Base-by-base conservation (phyloP, 1,284 basidiomycete genomes). In the Laetiporus sulphureus region DNA sequence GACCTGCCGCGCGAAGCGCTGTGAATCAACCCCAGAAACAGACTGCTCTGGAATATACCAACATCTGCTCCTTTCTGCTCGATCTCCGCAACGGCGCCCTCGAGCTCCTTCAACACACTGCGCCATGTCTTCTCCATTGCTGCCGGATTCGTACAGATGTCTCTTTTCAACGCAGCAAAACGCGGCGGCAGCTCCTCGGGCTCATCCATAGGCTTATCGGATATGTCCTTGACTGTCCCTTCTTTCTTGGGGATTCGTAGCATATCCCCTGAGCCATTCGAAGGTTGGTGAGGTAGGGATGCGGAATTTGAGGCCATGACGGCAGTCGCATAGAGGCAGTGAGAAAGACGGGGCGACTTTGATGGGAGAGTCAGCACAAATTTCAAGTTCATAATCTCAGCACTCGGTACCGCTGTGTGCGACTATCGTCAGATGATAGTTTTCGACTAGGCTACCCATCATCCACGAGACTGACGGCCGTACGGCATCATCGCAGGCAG, bases 151-250 rank as follows among this genome's bases (percentile, higher is more conserved):
- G 60, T 65, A 60, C 74, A 70, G 1, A 82, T 55, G 30, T 62
- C 60, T 49, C 71, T 71, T 65, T 88, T 88, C 27, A 87, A 59
- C 10, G 72, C 67, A 0, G 69, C 56, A 47, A 85, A 87, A 0
- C 79, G 72, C 6, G 64, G 50, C 0, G 83, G 80, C 2, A 85
- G 67, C 1, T 55, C 54, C 13, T 61, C 59, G 2, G 59, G 53
- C 42, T 71, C 69, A 8, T 65, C 64, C 2, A 71, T 69, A 5
- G 81, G 62, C 0, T 75, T 75, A 1, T 73, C 65, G 55, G 83
- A 83, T 24, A 82, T 73, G 12, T 68, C 66, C 2, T 72, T 72
- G 41, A 84, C 80, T 3, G 49, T 54, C 8, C 53, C 54, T 33
- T 50, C 50, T 19, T 46, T 45, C 49, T 48, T 52, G 23, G 40